phyloP scores from a whole-genome alignment of 2,329 filamentous ascomycete genomes.

The Fusarium protoensiforme region DNA sequence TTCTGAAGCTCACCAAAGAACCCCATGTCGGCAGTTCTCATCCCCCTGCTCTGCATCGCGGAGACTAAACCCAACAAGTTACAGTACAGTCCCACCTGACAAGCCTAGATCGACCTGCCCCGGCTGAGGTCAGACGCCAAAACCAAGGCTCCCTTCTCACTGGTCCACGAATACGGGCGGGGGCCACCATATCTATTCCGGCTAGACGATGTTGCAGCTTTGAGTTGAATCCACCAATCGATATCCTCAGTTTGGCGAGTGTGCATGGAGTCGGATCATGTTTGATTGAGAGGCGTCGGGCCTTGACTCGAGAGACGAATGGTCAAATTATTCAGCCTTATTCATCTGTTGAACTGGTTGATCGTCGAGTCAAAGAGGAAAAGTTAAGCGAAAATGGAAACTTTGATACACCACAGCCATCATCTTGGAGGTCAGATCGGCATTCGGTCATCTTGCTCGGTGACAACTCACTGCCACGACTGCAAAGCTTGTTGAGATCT shows the following conservation, averaged over 20 bases:
- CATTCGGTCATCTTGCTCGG: neutral
- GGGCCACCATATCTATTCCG: neutral
- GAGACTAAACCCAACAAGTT: neutral
- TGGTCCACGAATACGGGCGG: neutral
- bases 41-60: neutral
- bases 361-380: neutral
- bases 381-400: neutral
- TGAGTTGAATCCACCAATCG: neutral
- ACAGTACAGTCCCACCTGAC: neutral
- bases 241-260: neutral
- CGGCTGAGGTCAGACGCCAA: neutral
- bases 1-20: neutral
- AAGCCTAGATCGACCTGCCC: neutral
- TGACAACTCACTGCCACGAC: neutral
- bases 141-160: neutral
- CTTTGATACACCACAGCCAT: neutral
- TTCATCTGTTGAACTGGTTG: neutral
- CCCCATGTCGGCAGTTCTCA: neutral
- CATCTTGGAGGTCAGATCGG: neutral
- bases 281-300: neutral
- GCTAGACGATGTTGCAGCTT: neutral
- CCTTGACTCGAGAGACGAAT: neutral
- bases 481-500: neutral
- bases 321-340: neutral
- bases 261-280: neutral